Conservation (phyloP, 2,329 filamentous ascomycete genomes). For the Colletotrichum cuscutae region DNA sequence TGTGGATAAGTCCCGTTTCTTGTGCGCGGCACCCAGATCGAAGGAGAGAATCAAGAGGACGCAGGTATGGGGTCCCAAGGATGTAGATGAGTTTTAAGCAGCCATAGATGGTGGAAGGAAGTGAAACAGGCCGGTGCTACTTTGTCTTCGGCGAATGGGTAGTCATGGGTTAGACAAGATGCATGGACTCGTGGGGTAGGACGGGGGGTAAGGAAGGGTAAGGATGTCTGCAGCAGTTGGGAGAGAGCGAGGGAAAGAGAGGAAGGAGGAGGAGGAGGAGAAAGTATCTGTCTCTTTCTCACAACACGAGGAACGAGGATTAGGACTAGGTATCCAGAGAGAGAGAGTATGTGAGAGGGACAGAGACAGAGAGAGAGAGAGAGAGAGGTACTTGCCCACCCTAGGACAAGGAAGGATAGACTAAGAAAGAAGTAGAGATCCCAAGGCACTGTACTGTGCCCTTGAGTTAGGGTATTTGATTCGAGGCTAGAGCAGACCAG, state of each 20-base stretch:
- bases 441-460: neutral
- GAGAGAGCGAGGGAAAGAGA: neutral
- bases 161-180: constrained; percentile 36
- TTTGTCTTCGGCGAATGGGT: constrained; percentile 34
- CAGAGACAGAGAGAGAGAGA: no score
- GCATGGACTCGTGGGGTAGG: constrained; percentile 35
- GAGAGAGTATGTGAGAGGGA: no score
- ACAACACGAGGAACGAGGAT: constrained; percentile 5
- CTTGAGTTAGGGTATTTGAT: constrained; percentile 12
- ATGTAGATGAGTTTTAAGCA: constrained; percentile 30
- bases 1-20: constrained; percentile 9
- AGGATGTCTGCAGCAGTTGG: constrained; percentile 32
- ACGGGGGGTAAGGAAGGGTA: constrained; percentile 18
- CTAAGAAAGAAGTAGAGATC: neutral
- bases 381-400: constrained; percentile 4
- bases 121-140: constrained; percentile 51
- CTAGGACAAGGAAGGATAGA: neutral
- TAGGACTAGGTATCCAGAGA: neutral
- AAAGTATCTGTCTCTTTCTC: constrained; percentile 1
- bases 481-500: constrained; percentile 4
- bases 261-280: neutral
- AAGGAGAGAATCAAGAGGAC: constrained; percentile 12
- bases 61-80: constrained; percentile 6
- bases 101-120: constrained; percentile 36
- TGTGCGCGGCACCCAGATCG: constrained; percentile 24